These are phyloP conservation scores for Rhexocercosporidium sp. DNA, from an alignment of 2,329 filamentous ascomycete species.

Conservation along the genomic window DNA sequence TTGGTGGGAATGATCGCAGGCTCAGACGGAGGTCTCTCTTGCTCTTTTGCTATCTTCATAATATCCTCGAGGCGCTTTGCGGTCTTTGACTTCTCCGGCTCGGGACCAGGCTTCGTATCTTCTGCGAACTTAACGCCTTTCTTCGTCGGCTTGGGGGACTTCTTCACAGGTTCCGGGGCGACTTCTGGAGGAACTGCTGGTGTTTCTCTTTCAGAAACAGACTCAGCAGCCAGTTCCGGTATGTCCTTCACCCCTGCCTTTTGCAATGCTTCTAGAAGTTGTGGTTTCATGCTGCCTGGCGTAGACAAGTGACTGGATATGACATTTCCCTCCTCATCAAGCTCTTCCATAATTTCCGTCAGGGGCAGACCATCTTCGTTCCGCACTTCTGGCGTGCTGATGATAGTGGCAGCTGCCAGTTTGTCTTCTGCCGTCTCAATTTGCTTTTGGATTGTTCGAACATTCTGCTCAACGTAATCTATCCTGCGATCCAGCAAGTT, in stretches of 20 bases:
- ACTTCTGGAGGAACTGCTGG: background rate
- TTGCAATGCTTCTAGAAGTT: constrained; percentile 73
- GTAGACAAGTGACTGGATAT: constrained; percentile 68
- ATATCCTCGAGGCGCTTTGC: constrained; percentile 56
- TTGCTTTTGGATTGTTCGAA: constrained; percentile 73
- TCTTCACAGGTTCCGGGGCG: constrained; percentile 2
- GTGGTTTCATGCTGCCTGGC: constrained; percentile 70
- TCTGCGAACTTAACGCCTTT: constrained; percentile 69
- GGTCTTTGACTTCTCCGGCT: constrained; percentile 35
- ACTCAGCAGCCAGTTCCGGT: background rate
- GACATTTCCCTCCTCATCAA: constrained; percentile 90
- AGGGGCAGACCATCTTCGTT: constrained; percentile 77
- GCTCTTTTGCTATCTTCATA: constrained; percentile 60
- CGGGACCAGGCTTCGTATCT: constrained; percentile 56
- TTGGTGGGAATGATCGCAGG: constrained; percentile 69
- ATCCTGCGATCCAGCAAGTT: constrained; percentile 75
- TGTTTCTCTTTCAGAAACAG: background rate
- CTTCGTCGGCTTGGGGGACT: constrained; percentile 41
- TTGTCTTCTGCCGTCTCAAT: constrained; percentile 70
- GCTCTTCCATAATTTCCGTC: constrained; percentile 88
- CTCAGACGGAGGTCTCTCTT: constrained; percentile 48
- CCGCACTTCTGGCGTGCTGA: constrained; percentile 63
- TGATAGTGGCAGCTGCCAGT: constrained; percentile 65
- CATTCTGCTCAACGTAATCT: constrained; percentile 88
- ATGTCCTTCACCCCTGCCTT: constrained; percentile 73